These are phyloP conservation scores for Cymbidium sinense DNA, from an alignment of 106 monocot genomes.

Conservation along the genomic window DNA sequence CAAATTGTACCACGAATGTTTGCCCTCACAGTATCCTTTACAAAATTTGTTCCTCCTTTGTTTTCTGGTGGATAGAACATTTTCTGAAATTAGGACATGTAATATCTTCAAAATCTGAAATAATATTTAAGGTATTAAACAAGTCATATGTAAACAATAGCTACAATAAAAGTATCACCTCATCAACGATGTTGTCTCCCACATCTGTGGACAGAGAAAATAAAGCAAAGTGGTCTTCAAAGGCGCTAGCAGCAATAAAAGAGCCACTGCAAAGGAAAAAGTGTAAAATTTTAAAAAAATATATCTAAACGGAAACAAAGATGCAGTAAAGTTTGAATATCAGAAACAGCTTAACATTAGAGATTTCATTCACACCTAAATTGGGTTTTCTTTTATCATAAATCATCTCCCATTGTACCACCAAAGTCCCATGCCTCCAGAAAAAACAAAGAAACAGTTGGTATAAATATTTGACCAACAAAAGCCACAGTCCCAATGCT, in stretches of 20 bases:
- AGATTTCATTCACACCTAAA: background rate
- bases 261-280: conserved; percentile 44
- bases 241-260: conserved; percentile 90
- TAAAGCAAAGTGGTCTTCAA: conserved; percentile 63
- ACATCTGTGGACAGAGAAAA: conserved; percentile 49
- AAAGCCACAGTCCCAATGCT: background rate
- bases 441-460: background rate
- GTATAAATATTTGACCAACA: background rate
- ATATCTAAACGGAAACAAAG: background rate
- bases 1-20: conserved; percentile 76
- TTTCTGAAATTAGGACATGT: conserved; percentile 90
- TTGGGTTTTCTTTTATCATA: background rate
- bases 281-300: background rate
- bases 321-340: background rate
- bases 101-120: conserved; percentile 82
- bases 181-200: conserved; percentile 37
- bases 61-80: conserved; percentile 69
- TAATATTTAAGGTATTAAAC: conserved; percentile 46
- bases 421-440: background rate
- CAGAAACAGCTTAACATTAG: background rate
- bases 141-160: conserved; percentile 4
- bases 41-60: conserved; percentile 24
- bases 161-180: conserved; percentile 32
- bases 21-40: conserved; percentile 13
- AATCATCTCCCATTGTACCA: background rate